These are phyloP conservation scores for Hymenoscyphus scutula DNA, from an alignment of 2,329 filamentous ascomycete species.

Conservation along the genomic window DNA sequence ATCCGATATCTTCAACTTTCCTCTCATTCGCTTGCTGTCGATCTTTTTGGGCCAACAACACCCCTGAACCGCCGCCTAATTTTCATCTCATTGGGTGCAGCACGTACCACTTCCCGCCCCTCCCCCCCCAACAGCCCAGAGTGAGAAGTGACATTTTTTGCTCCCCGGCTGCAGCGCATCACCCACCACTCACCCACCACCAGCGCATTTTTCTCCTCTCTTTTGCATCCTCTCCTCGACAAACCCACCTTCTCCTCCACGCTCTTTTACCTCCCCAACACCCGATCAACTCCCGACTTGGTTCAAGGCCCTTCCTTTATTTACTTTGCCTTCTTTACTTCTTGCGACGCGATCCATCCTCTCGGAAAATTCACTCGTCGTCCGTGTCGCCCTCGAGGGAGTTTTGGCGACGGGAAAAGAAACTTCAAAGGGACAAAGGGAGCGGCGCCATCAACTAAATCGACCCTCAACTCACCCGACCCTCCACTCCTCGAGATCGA, in stretches of 20 bases:
- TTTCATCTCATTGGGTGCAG: neutral
- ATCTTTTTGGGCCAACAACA: constrained; percentile 6
- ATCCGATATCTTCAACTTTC: constrained; percentile 1
- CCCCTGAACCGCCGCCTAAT: neutral
- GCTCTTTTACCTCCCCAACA: neutral
- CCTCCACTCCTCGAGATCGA: neutral
- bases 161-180: neutral
- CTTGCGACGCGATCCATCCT: neutral
- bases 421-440: neutral
- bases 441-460: neutral
- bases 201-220: neutral
- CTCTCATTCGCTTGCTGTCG: constrained; percentile 10
- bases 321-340: neutral
- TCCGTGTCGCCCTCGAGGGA: neutral
- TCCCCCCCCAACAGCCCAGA: neutral
- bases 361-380: neutral
- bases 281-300: neutral
- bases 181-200: neutral
- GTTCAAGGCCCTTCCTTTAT: neutral
- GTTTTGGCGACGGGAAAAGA: neutral
- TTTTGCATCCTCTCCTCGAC: neutral
- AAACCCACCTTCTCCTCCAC: constrained; percentile 1
- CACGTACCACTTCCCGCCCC: neutral
- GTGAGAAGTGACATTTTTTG: too few species aligned
- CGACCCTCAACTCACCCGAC: neutral